These are phyloP conservation scores for Dactylellina parvicollis DNA, from an alignment of 2,329 filamentous ascomycete genomes.

Conservation along the genomic window DNA sequence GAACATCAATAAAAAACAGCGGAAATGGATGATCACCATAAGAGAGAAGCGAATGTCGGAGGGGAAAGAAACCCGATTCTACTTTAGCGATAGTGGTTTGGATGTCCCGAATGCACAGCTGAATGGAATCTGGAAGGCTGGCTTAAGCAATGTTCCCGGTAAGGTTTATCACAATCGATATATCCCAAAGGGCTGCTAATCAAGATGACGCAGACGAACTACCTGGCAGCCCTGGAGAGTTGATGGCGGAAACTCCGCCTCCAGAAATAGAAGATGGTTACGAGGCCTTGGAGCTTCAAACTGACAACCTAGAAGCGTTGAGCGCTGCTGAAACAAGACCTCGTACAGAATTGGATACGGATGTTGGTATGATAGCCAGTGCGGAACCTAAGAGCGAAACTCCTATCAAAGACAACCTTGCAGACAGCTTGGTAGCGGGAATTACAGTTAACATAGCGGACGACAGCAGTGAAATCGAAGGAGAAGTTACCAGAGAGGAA, in stretches of 20 bases:
- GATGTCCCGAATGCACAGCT: constrained; percentile 31
- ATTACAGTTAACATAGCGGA: neutral
- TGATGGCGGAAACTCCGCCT: constrained; percentile 25
- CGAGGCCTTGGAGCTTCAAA: neutral
- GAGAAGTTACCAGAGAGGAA: neutral
- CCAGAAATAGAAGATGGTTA: neutral
- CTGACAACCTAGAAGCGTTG: neutral
- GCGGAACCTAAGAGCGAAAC: neutral
- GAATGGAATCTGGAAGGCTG: constrained; percentile 3
- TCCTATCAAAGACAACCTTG: neutral
- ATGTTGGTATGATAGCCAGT: neutral
- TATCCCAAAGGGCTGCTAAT: neutral
- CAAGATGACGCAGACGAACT: neutral
- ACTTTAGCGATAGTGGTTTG: constrained; percentile 29
- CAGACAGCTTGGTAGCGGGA: neutral
- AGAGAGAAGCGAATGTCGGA: neutral
- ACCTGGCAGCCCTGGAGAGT: constrained; percentile 30
- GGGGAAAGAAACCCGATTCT: constrained; percentile 37
- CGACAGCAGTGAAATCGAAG: neutral
- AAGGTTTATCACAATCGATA: no score
- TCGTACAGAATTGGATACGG: neutral
- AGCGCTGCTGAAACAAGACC: neutral
- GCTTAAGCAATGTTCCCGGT: constrained; percentile 11
- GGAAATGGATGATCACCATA: constrained; percentile 34
- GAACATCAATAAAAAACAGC: constrained; percentile 33